These are phyloP conservation scores for Chlorella sp. DNA, from an alignment of 139 green algal species.

Conservation along the genomic window DNA sequence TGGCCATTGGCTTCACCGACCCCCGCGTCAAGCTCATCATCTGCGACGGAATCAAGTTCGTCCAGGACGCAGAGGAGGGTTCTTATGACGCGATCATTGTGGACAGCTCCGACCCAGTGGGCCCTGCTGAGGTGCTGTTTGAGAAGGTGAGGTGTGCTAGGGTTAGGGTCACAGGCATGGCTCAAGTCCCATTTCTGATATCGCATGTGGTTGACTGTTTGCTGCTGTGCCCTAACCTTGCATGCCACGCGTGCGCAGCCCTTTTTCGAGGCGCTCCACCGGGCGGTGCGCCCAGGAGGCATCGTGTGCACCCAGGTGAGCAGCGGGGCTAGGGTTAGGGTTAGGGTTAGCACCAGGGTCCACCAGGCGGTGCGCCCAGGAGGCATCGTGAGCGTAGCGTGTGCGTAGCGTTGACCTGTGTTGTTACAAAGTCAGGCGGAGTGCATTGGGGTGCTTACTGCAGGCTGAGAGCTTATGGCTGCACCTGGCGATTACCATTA, in stretches of 20 bases:
- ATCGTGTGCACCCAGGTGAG: slow-evolving; percentile 93
- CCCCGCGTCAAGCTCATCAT: slow-evolving; percentile 81
- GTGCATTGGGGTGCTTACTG: too few relatives aligned
- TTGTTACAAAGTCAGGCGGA: too few relatives aligned
- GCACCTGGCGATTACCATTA: neutral
- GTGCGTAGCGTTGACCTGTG: too few relatives aligned
- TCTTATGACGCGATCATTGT: slow-evolving; percentile 97
- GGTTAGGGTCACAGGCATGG: too few relatives aligned
- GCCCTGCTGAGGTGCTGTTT: slow-evolving; percentile 90
- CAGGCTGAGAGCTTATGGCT: neutral
- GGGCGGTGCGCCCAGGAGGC: slow-evolving; percentile 83
- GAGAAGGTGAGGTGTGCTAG: slow-evolving; percentile 52
- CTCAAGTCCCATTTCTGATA: too few relatives aligned
- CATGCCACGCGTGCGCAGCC: too few relatives aligned
- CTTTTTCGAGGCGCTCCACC: slow-evolving; percentile 94
- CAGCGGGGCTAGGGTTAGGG: too few relatives aligned
- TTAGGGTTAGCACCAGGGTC: too few relatives aligned
- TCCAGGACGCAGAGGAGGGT: slow-evolving; percentile 60
- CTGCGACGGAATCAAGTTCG: slow-evolving; percentile 92
- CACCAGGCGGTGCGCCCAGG: slow-evolving; percentile 84
- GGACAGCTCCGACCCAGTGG: slow-evolving; percentile 94
- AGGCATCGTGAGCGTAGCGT: slow-evolving; percentile 90
- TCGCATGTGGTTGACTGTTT: too few relatives aligned
- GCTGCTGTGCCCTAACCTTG: too few relatives aligned
- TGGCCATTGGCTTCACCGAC: slow-evolving; percentile 89